A percentile compares a stretch with the other conserved stretches of the same genome.
Conservation (phyloP, 805 yeast genomes). For the Cyberlindnera meyerae region DNA sequence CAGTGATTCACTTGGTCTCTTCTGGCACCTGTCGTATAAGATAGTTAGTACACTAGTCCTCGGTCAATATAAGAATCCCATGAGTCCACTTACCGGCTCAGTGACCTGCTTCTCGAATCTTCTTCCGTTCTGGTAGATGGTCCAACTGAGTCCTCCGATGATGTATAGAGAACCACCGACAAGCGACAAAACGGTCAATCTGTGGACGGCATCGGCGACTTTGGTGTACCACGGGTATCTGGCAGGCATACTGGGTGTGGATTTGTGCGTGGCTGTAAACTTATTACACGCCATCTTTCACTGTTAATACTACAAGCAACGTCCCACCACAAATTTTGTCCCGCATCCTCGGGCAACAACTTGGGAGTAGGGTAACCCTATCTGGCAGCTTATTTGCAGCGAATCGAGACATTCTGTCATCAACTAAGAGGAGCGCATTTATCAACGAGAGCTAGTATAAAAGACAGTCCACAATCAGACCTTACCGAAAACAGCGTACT, state of each 20-base stretch:
- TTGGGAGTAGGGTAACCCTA: too few relatives aligned
- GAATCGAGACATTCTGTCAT: too few relatives aligned
- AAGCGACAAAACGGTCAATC: slow-evolving; percentile 63
- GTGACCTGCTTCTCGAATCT: slow-evolving; percentile 38
- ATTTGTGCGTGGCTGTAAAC: too few relatives aligned
- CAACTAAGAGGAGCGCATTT: too few relatives aligned
- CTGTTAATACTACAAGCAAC: background rate
- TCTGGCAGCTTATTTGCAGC: too few relatives aligned
- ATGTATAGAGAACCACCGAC: slow-evolving; percentile 54
- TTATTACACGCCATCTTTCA: background rate
- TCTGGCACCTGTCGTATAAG: slow-evolving; percentile 1
- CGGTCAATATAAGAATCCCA: too few relatives aligned
- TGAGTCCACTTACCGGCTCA: slow-evolving; percentile 12
- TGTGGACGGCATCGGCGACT: slow-evolving; percentile 66
- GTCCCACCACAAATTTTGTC: too few relatives aligned
- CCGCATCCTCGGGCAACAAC: too few relatives aligned
- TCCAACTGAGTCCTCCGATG: slow-evolving; percentile 47
- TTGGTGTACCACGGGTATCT: slow-evolving; percentile 72
- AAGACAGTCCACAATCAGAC: too few relatives aligned
- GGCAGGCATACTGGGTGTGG: slow-evolving; percentile 38
- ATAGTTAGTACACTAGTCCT: too few relatives aligned
- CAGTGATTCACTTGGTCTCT: slow-evolving; percentile 1
- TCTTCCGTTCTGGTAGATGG: slow-evolving; percentile 48
- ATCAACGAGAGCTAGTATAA: too few relatives aligned
- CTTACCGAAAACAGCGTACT: slow-evolving; percentile 5